Evolutionary conservation across 2,329 filamentous ascomycete genomes (phyloP).

Genomic region (Magnaporthales sp.): DNA sequence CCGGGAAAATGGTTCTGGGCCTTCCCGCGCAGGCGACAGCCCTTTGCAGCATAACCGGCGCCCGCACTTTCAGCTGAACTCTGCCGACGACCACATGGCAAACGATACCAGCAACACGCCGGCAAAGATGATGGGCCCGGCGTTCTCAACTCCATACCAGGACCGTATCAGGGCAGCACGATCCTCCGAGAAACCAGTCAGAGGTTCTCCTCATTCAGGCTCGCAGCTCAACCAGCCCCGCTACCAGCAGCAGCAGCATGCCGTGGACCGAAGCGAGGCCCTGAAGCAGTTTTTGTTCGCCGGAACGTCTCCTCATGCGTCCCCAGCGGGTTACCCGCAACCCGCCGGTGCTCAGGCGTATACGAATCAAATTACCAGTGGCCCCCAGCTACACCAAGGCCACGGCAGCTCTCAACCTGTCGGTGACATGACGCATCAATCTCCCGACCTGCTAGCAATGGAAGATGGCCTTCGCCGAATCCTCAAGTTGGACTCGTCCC

Average conservation of each 20-base stretch:
- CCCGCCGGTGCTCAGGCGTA: background rate
- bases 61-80: slow-evolving; percentile 32
- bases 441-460: slow-evolving; percentile 36
- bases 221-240: slow-evolving; percentile 7
- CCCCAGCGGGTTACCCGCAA: slow-evolving; percentile 5
- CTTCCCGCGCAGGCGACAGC: background rate
- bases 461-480: slow-evolving; percentile 46
- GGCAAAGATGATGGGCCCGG: slow-evolving; percentile 48
- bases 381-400: slow-evolving; percentile 6
- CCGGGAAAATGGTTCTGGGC: slow-evolving; percentile 21
- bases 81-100: slow-evolving; percentile 50
- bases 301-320: slow-evolving; percentile 13
- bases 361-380: background rate
- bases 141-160: slow-evolving; percentile 59
- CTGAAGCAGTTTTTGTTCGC: slow-evolving; percentile 49
- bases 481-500: slow-evolving; percentile 29
- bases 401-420: slow-evolving; percentile 10
- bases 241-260: slow-evolving; percentile 8
- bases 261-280: slow-evolving; percentile 34
- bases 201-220: too few relatives aligned
- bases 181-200: slow-evolving; percentile 18
- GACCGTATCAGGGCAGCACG: slow-evolving; percentile 52
- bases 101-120: slow-evolving; percentile 59
- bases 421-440: slow-evolving; percentile 12
- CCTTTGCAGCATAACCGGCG: slow-evolving; percentile 20